These are phyloP conservation scores for Aegilops umbellulata DNA, from an alignment of 176 grass and related monocot species.

Conservation along the genomic window DNA sequence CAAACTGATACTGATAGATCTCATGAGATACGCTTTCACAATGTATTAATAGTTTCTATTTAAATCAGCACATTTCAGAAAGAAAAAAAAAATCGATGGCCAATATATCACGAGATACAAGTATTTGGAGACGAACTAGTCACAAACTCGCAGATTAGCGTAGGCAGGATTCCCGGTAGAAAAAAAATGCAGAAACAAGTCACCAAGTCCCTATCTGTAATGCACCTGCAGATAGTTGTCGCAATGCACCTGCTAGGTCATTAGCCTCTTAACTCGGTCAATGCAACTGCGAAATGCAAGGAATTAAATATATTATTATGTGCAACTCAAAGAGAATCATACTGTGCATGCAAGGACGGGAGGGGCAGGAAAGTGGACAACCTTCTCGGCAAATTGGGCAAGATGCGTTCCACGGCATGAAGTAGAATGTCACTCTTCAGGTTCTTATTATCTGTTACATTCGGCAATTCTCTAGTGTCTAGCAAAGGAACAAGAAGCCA, in stretches of 20 bases:
- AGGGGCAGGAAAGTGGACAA: not conserved
- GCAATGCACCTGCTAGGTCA: not conserved
- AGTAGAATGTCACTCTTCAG: slow-evolving; percentile 40
- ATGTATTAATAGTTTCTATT: not conserved
- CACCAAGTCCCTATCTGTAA: not conserved
- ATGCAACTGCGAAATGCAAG: slow-evolving; percentile 42
- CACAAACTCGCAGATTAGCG: not conserved
- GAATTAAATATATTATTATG: not conserved
- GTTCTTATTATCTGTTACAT: not conserved
- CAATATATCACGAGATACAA: not conserved
- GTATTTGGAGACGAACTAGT: not conserved
- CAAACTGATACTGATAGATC: not conserved
- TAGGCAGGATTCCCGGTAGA: no score
- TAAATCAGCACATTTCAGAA: not conserved
- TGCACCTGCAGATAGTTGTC: not conserved
- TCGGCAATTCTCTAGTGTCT: slow-evolving; percentile 15
- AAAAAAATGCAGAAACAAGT: not conserved
- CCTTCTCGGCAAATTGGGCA: slow-evolving; percentile 58
- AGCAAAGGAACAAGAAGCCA: slow-evolving; percentile 16
- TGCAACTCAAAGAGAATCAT: not conserved
- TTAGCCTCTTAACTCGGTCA: slow-evolving; percentile 38
- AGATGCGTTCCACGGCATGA: slow-evolving; percentile 32
- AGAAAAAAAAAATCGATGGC: not conserved
- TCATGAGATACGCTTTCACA: not conserved
- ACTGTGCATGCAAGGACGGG: not conserved